phyloP scores from a whole-genome alignment of 768 basidiomycete species.

The Suillus alpinus region DNA sequence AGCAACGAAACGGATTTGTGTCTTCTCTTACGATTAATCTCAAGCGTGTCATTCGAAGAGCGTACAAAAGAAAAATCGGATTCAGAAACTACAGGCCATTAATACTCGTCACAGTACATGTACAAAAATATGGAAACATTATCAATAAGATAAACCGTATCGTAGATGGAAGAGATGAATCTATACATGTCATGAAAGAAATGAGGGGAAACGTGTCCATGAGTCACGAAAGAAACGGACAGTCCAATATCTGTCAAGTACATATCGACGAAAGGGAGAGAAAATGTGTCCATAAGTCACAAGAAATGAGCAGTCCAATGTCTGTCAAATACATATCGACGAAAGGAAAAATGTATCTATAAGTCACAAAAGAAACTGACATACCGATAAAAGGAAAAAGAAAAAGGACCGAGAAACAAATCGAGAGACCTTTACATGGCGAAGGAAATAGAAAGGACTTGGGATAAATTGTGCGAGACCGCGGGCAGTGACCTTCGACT shows the following conservation, averaged over 20 bases:
- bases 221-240: no score
- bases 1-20: no score
- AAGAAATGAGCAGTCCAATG: neutral
- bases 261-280: no score
- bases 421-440: neutral
- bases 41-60: neutral
- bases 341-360: neutral
- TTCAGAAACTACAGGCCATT: neutral
- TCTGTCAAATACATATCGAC: no score
- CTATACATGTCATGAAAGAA: no score
- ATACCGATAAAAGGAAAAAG: neutral
- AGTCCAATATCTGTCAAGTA: no score
- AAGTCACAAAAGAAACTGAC: neutral
- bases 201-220: no score
- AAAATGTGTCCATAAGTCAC: neutral
- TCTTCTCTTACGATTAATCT: neutral
- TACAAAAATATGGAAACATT: neutral
- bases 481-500: neutral
- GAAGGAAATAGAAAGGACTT: neutral
- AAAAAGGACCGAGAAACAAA: neutral
- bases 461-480: neutral
- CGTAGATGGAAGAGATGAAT: neutral
- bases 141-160: neutral
- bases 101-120: neutral
- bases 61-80: neutral